Base-by-base conservation (phyloP, 371 early-diverging fungal species). In the Choanephora cucurbitarum region DNA sequence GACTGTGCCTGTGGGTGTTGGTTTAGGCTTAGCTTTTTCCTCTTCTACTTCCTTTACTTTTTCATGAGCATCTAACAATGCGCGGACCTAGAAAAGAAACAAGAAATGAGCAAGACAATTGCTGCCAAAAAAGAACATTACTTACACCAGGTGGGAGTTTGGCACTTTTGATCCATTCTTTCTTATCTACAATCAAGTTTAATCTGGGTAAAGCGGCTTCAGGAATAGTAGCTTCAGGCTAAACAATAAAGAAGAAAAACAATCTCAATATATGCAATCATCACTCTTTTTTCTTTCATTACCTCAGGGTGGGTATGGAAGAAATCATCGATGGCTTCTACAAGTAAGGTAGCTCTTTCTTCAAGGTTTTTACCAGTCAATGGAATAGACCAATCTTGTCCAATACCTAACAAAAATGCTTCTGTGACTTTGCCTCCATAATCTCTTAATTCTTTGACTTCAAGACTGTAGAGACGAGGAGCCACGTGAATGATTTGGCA, bases 61-160 rank as follows among this genome's bases (percentile, higher is more conserved):
- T 52, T 71, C 60, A 33, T 69, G 66, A 18, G 67, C 54, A 11
- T 60, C 57, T 31, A 74, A 22, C 8, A 74, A 34, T 18, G 63
- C 53, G 15, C 58, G 56, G 3, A 70, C 65, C 70, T 69, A 49
- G 6, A 37, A 21, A 34, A 28, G 7, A 28, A 5, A 28, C 28
- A 24, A n/a, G n/a, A n/a, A n/a, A n/a, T 32, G 47, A 13, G 31
- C 37, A 40, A 23, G 23, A 1, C 23, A 5, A 6, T 19, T 15
- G 5, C 23, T 7, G 11, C 0, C 1, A 33, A 14, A 19, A n/a
- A 44, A 24, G 7, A 2, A 18, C 17, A 52, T 11, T 41, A 49
- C 60, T 60, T 53, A 76, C 67, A 19, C 71, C 67, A 43, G 62
- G 54, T 7, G 77, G 77, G 15, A 76, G 47, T 9, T 66, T 61